phyloP scores from a whole-genome alignment of 345 rosid species.

The Eucalyptus polybractea region DNA sequence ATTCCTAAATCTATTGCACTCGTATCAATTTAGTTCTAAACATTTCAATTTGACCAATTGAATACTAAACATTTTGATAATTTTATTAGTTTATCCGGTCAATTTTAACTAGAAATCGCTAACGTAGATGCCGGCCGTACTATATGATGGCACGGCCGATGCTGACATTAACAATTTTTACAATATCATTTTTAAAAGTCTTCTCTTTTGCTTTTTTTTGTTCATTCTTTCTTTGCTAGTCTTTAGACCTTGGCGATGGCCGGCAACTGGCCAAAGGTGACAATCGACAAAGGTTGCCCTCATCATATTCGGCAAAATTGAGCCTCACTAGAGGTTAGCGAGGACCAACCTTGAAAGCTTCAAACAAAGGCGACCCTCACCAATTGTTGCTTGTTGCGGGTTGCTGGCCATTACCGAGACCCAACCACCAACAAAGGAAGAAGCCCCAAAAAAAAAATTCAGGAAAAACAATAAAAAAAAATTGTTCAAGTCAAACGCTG shows the following conservation, averaged over 20 bases:
- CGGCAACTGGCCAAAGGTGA: accelerated
- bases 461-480: too few relatives aligned
- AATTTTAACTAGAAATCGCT: too few relatives aligned
- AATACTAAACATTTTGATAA: background rate
- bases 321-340: too few relatives aligned
- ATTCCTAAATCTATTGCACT: background rate
- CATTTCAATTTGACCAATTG: too few relatives aligned
- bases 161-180: too few relatives aligned
- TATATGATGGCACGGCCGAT: accelerated
- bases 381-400: accelerated
- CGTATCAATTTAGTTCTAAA: too few relatives aligned
- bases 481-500: accelerated
- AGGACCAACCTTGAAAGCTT: background rate
- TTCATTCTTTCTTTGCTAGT: background rate
- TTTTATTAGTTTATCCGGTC: accelerated
- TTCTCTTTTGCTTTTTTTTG: accelerated
- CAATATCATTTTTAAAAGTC: too few relatives aligned
- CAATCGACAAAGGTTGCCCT: background rate
- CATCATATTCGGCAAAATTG: background rate
- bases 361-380: background rate
- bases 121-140: accelerated
- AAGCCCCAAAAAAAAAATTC: too few relatives aligned
- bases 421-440: background rate
- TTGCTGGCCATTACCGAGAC: accelerated
- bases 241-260: background rate